phyloP scores from a whole-genome alignment of 257 asterid species.

The Galeopsis tetrahit region DNA sequence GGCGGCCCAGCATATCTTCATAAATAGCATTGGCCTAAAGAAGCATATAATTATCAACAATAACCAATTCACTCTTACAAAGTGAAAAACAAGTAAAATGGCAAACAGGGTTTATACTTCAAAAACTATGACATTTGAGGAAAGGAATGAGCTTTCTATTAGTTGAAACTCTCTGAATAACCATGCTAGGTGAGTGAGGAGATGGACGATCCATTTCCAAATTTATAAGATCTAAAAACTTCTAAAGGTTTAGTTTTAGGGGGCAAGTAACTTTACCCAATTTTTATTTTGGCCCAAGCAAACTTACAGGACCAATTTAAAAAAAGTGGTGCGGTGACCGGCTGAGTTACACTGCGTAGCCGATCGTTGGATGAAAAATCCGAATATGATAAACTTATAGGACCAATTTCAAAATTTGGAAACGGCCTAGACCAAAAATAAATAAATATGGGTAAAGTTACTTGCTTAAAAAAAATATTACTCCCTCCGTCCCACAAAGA shows the following conservation, averaged over 20 bases:
- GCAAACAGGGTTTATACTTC: neutral
- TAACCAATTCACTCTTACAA: slow-evolving; percentile 15
- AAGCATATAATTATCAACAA: slow-evolving; percentile 25
- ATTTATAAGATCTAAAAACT: neutral
- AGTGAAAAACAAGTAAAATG: neutral
- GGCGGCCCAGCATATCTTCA: slow-evolving; percentile 65
- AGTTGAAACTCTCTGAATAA: slow-evolving; percentile 1
- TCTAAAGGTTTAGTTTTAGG: neutral
- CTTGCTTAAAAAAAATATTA: too few species aligned
- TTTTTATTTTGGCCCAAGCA: too few species aligned
- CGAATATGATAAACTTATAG: too few species aligned
- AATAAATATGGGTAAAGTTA: too few species aligned
- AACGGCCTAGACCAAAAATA: too few species aligned
- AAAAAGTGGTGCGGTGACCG: too few species aligned
- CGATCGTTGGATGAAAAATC: too few species aligned
- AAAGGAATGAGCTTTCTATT: neutral
- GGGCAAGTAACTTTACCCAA: too few species aligned
- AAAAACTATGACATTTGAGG: neutral
- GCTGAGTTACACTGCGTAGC: too few species aligned
- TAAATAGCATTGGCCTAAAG: slow-evolving; percentile 77
- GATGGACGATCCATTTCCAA: slow-evolving; percentile 17
- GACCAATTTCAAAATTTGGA: too few species aligned
- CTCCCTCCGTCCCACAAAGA: too few species aligned
- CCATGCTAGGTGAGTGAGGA: neutral
- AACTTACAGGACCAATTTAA: too few species aligned